Evolutionary conservation across 768 basidiomycete species (phyloP), one percentile per base, ranked within the genome.

Genomic region (Leccinum sublutescens): DNA sequence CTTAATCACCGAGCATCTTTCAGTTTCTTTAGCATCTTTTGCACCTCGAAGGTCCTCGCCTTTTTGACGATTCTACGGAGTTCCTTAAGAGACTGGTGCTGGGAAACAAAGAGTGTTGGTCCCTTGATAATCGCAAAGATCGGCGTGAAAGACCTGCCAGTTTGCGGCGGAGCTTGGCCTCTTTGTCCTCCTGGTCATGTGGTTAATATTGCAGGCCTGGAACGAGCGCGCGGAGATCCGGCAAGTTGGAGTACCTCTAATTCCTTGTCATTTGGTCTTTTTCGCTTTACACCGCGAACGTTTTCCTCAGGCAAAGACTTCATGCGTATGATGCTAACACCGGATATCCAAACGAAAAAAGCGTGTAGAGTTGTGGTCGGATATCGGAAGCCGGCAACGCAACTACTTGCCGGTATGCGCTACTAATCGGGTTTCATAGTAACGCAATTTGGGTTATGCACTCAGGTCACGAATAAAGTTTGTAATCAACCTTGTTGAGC

Each of bases 11-110:
- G 77, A 29, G 87, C 71, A 25, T 78, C 80, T 71, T 90, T 93
- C 29, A 95, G 75, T 72, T 84, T 86, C 78, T 93, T 95, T 58
- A 94, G 81, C n/a, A 88, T 73, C 69, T 88, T 89, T 71, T 88
- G 90, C 1, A 83, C 84, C 75, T 96, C 94, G 61, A 91, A 90
- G 0, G 82, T 75, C 69, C 85, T 91, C 10, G 89, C 88, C 67
- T 88, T 91, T 77, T 93, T 95, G 29, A 88, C 83, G 5, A 87
- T 83, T 65, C 89, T 89, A 62, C 82, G 81, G 9, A 90, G 81
- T 63, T 89, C 87, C 69, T 83, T 88, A 52, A 89, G 68, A 58
- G 82, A 82, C 69, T 91, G 91, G 65, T 90, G 85, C 94, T 96
- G 70, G 43, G 63, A 54, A 61, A 63, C 40, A 53, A 53, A 48